Percentiles rank a stretch among this genome's conserved stretches.
phyloP scores from a whole-genome alignment of 2,329 filamentous ascomycete genomes.

The Penicillium psychrosexuale region DNA sequence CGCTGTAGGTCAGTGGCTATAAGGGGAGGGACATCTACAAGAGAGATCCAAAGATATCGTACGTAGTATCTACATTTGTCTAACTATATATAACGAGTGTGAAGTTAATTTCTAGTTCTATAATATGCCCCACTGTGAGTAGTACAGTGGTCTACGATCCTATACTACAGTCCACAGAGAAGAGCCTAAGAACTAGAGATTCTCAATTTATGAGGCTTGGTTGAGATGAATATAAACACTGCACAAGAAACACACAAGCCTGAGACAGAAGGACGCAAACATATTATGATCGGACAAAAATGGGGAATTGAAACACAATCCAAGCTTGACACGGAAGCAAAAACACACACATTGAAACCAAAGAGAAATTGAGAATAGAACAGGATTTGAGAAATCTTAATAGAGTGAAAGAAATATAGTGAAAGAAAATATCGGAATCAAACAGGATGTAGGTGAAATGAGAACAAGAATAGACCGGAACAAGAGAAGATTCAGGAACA shows the following conservation, averaged over 20 bases:
- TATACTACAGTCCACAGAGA: background rate
- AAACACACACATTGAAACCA: background rate
- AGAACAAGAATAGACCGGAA: background rate
- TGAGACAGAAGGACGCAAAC: background rate
- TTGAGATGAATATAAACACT: background rate
- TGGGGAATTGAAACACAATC: background rate
- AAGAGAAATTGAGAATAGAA: background rate
- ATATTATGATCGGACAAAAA: background rate
- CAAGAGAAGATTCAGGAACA: background rate
- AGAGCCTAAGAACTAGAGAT: background rate
- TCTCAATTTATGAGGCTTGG: background rate
- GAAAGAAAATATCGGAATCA: background rate
- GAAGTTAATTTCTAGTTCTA: background rate
- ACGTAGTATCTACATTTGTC: background rate
- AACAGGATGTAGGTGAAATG: background rate
- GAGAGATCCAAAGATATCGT: background rate
- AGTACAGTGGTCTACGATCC: background rate
- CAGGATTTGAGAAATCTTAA: background rate
- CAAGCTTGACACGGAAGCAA: background rate
- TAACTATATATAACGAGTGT: background rate
- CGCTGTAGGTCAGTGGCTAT: too few relatives aligned
- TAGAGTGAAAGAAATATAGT: background rate
- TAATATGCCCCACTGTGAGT: background rate
- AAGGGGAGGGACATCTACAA: too few relatives aligned
- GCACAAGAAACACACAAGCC: background rate